Evolutionary conservation across 164 flowering plant species (phyloP), one percentile per base, ranked within the genome.

Genomic region (Vitis rupestris): DNA sequence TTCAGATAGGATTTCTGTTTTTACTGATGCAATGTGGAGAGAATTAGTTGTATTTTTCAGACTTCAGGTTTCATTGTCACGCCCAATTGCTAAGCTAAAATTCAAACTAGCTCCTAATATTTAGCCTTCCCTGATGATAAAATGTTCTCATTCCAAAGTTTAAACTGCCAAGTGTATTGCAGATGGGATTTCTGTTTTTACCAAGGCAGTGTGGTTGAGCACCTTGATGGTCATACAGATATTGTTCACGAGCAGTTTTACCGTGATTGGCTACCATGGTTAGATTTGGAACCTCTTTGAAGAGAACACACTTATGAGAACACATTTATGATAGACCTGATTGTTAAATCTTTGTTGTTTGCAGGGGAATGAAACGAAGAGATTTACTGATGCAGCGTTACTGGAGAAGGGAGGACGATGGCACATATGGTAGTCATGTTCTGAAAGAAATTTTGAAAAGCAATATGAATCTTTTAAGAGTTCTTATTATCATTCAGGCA

Each of bases 331-430:
- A 19, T 7, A 14, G 56, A 50, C 53, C 60, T 31, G 57, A 19
- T 63, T 68, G n/a, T 68, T 72, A 61, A 78, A 57, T 17, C 1
- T 13, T 29, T 17, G 8, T 65, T 3, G 17, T 69, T 79, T 78
- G 12, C 85, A 94, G 98, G 97, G 92, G 92, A 48, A 90, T 92
- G 98, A 83, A 66, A 69, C 77, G 81, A 66, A 88, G 98, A 88
- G 98, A 94, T 79, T 69, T 94, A 27, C 73, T 94, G 71, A 52
- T 92, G 75, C 80, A 83, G 59, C 93, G 98, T 8, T 90, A 90
- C 69, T 94, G 98, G 98, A 90, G 97, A 82, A 84, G 98, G 75
- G 98, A 94, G 69, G 91, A 92, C 72, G 97, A 92, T 76, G 98
- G 98, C 61, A 89, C 98, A 75, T 94, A 94, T 78, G 98, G 97